Evolutionary conservation across 441 rosid species (phyloP).

Genomic region (Syzygium syzygioides): DNA sequence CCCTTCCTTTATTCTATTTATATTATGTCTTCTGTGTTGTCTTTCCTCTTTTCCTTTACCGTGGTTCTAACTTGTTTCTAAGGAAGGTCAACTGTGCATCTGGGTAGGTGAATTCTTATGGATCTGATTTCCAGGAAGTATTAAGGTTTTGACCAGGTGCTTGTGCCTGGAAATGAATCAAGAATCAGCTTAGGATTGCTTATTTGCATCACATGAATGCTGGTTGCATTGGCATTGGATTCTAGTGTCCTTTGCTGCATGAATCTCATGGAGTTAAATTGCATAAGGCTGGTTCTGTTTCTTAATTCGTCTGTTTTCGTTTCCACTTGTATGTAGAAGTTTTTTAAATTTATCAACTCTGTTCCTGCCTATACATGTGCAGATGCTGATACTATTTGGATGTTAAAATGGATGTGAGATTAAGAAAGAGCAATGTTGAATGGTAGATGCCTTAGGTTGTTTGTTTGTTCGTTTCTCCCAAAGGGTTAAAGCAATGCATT

Average conservation of each 20-base stretch:
- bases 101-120: not conserved
- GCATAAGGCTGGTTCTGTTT: not conserved
- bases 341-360: not conserved
- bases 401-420: not conserved
- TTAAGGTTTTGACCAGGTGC: not conserved
- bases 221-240: not conserved
- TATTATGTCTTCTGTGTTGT: not conserved
- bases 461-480: not conserved
- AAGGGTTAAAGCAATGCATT: not conserved
- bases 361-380: not conserved
- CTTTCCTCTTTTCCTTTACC: not conserved
- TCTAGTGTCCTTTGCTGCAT: not conserved
- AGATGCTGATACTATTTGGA: not conserved
- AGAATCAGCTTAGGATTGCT: not conserved
- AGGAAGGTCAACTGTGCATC: not conserved
- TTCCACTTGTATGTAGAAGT: not conserved
- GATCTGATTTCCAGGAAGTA: not conserved
- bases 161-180: not conserved
- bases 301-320: not conserved
- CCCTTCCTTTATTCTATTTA: not conserved
- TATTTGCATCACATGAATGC: not conserved
- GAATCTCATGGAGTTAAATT: not conserved
- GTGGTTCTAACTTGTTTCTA: not conserved
- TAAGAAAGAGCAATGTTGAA: not conserved
- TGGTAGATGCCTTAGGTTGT: not conserved